phyloP scores from a whole-genome alignment of 2,329 filamentous ascomycete species.

The Macrophomina pseudophaseolina region DNA sequence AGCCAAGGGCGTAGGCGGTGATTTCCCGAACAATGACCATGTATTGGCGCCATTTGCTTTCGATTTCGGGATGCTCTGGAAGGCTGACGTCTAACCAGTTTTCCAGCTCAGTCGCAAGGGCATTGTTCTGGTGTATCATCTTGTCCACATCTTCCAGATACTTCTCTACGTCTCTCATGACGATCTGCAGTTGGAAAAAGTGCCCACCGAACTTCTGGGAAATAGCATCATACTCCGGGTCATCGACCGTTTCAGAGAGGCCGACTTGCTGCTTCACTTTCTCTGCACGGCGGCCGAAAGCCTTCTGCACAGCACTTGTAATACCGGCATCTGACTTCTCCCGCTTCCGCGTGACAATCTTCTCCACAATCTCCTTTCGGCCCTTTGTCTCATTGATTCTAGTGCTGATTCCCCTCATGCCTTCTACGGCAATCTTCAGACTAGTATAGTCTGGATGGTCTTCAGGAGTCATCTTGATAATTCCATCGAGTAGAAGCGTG shows the following conservation, averaged over 20 bases:
- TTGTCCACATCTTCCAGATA: conserved; percentile 82
- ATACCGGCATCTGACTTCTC: conserved; percentile 84
- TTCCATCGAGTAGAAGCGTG: conserved; percentile 79
- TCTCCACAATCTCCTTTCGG: conserved; percentile 88
- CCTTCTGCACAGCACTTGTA: conserved; percentile 64
- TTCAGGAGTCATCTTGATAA: conserved; percentile 77
- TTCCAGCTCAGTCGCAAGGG: conserved; percentile 82
- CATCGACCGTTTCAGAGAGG: conserved; percentile 69
- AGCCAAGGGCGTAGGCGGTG: conserved; percentile 56
- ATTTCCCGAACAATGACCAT: conserved; percentile 87
- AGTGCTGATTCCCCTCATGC: conserved; percentile 65
- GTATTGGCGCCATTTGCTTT: conserved; percentile 93
- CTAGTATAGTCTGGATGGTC: conserved; percentile 81
- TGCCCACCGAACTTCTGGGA: conserved; percentile 90
- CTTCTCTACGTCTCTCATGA: conserved; percentile 90
- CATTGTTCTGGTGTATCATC: conserved; percentile 81
- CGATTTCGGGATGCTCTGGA: conserved; percentile 68
- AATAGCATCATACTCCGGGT: conserved; percentile 78
- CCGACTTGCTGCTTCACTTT: conserved; percentile 77
- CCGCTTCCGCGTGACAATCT: conserved; percentile 80
- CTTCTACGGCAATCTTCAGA: conserved; percentile 74
- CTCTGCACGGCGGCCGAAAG: conserved; percentile 86
- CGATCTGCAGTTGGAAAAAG: conserved; percentile 88
- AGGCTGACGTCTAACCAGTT: conserved; percentile 71
- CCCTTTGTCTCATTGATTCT: conserved; percentile 95